Percentiles rank a stretch among this genome's conserved stretches.
Evolutionary conservation across 164 flowering plant species (phyloP).

Genomic region (Paratinospora sagittata): DNA sequence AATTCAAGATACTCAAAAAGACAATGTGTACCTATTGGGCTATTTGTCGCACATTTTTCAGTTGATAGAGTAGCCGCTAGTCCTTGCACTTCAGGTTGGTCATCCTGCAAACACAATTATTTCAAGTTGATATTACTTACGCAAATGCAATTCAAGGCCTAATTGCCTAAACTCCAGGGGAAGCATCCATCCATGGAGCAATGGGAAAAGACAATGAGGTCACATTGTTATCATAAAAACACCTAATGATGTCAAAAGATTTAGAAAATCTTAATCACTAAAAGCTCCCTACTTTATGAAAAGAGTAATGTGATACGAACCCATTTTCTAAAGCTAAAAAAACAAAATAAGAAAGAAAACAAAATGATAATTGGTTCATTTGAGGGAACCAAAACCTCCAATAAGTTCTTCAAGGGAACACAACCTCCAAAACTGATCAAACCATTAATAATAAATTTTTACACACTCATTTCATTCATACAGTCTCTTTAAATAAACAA

Average conservation of each 20-base stretch:
- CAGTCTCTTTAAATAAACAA: no score
- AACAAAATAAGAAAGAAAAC: no score
- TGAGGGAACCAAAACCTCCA: no score
- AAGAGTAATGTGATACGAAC: no score
- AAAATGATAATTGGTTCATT: no score
- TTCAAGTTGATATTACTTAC: neutral
- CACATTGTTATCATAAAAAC: neutral
- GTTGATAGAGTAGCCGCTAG: conserved; percentile 63
- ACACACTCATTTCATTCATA: no score
- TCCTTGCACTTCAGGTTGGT: conserved; percentile 94
- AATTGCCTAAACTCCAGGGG: conserved; percentile 2
- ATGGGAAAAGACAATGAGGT: neutral
- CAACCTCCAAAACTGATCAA: no score
- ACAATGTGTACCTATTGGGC: conserved; percentile 66
- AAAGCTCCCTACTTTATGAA: no score
- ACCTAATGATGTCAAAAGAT: neutral
- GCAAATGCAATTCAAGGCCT: neutral
- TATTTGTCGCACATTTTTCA: conserved; percentile 69
- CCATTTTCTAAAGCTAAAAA: no score
- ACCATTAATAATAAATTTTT: no score
- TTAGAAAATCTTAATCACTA: no score
- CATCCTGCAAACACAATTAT: conserved; percentile 54
- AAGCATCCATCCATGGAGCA: neutral
- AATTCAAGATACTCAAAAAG: neutral
- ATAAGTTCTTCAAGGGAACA: no score